Evolutionary conservation across 495 filamentous ascomycete genomes (phyloP).

Genomic region (Thozetella sp.): DNA sequence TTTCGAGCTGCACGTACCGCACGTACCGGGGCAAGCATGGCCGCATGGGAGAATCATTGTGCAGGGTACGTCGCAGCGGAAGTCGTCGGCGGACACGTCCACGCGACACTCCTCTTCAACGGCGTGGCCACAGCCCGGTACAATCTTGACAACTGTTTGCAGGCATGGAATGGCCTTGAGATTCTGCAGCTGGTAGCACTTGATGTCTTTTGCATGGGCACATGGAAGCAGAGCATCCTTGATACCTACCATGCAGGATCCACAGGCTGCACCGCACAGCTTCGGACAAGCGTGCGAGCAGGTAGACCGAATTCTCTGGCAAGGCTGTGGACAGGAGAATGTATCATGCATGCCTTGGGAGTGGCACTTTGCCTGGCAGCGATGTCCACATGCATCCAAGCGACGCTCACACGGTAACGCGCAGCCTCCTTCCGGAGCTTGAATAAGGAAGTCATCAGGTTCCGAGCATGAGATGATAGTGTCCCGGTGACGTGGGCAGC

Average conservation of each 20-base stretch:
- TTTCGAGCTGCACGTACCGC: slow-evolving; percentile 46
- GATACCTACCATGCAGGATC: slow-evolving; percentile 9
- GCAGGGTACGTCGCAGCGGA: slow-evolving; percentile 52
- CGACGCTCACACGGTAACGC: slow-evolving; percentile 56
- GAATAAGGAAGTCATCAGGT: slow-evolving; percentile 62
- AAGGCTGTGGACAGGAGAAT: slow-evolving; percentile 63
- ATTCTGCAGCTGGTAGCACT: slow-evolving; percentile 45
- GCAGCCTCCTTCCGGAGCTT: slow-evolving; percentile 77
- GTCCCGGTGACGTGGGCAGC: slow-evolving; percentile 70
- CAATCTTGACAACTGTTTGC: slow-evolving; percentile 32
- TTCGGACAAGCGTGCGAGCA: slow-evolving; percentile 66
- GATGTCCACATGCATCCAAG: slow-evolving; percentile 68
- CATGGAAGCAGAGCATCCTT: slow-evolving; percentile 51
- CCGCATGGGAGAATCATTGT: slow-evolving; percentile 53
- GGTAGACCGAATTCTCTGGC: slow-evolving; percentile 51
- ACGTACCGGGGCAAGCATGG: slow-evolving; percentile 58
- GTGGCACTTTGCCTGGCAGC: slow-evolving; percentile 72
- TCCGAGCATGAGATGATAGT: slow-evolving; percentile 53
- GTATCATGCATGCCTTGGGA: slow-evolving; percentile 64
- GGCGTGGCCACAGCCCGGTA: slow-evolving; percentile 58
- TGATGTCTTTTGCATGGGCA: slow-evolving; percentile 53
- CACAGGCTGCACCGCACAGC: slow-evolving; percentile 56
- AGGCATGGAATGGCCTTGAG: slow-evolving; percentile 26
- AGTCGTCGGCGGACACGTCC: slow-evolving; percentile 32
- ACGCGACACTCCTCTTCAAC: slow-evolving; percentile 51